Base-by-base conservation (phyloP, 805 yeast genomes). In the Groenewaldozyma salmanticensis region DNA sequence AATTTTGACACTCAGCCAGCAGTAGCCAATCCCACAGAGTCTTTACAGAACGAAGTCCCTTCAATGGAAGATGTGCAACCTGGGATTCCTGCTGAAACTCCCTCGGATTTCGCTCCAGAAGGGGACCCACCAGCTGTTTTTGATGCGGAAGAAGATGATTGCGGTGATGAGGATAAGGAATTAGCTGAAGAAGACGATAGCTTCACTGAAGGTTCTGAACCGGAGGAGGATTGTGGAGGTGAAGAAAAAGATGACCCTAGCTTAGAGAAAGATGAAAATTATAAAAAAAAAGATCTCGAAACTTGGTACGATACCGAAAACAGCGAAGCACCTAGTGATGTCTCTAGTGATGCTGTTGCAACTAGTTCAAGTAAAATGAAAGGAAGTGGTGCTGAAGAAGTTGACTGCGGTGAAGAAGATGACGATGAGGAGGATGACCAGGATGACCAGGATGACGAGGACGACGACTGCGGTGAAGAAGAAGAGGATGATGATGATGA, bases 381-480 rank as follows among this genome's bases (percentile, higher is more conserved):
- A 7, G n/a, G n/a, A n/a, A n/a, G n/a, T n/a, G n/a, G n/a, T n/a
- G n/a, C n/a, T 18, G 17, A 21, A 7, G 39, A 36, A 7, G 37
- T 21, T 7, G 39, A 21, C 18, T 21, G 7, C 13, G 37, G 7
- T n/a, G 39, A 21, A 5, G 37, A 9, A 16, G 15, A 17, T 49
- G 39, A 22, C 36, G 42, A 35, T 53, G 37, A 37, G 20, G 37
- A n/a, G 39, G 37, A 37, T 22, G 39, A 27, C 18, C 39, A 37
- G 7, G 39, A 37, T 20, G 18, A 16, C n/a, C 7, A 15, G n/a
- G 37, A 11, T 16, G 27, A 6, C 24, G 37, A 19, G 37, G 37
- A 7, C n/a, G 13, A 19, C 37, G 24, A 31, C 16, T 7, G 9
- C 11, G 11, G 15, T 15, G 17, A 11, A 15, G 16, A 16, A 7